Percentiles rank a stretch among this genome's conserved stretches.
These are phyloP conservation scores for Corylus heterophylla DNA, from an alignment of 306 rosid genomes.

Conservation along the genomic window DNA sequence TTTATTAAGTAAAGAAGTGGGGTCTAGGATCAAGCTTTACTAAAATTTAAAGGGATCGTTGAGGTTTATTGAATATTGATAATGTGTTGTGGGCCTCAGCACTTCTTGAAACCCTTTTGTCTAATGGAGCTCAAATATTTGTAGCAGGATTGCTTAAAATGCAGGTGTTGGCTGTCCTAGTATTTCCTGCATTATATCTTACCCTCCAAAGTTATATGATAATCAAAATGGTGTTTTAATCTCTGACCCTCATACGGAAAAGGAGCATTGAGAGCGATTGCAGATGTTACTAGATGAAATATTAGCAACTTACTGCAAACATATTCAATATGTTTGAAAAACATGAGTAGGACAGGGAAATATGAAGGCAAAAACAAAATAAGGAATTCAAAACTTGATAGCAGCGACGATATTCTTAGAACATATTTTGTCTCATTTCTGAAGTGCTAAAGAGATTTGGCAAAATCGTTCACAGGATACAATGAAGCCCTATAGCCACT, in stretches of 20 bases:
- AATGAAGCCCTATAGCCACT: no score
- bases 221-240: neutral
- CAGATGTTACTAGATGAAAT: neutral
- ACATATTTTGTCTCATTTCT: no score
- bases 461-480: no score
- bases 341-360: no score
- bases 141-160: neutral
- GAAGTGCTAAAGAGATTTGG: no score
- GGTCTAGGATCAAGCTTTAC: neutral
- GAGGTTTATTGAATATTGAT: neutral
- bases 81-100: neutral
- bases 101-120: neutral
- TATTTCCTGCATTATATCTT: neutral
- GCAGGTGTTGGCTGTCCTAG: neutral
- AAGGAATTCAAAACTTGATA: no score
- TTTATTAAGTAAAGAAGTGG: neutral
- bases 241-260: neutral
- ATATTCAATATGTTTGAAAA: neutral
- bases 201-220: neutral
- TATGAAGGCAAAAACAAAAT: no score
- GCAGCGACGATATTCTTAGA: no score
- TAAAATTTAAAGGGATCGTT: constrained; percentile 1
- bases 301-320: no score
- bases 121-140: neutral
- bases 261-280: neutral